Conservation (phyloP, 2,329 filamentous ascomycete genomes). For the Lachnellula hyalina region DNA sequence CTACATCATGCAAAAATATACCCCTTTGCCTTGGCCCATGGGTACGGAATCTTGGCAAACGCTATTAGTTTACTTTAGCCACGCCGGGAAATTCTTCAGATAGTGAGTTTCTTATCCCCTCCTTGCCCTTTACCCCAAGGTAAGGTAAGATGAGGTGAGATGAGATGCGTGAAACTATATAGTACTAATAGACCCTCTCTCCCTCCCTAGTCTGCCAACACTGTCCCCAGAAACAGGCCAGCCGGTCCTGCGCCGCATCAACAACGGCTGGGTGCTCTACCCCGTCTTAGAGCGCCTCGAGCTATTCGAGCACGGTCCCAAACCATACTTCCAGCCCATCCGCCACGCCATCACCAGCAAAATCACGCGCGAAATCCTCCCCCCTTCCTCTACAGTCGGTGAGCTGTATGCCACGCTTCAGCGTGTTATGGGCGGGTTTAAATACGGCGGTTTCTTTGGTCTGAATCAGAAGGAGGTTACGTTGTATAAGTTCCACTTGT, state of each 20-base stretch:
- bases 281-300: background rate
- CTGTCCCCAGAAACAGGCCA: background rate
- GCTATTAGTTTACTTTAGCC: background rate
- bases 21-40: background rate
- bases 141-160: background rate
- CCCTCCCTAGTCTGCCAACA: background rate
- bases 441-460: background rate
- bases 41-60: background rate
- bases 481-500: background rate
- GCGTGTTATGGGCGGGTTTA: background rate
- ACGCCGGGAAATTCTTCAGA: conserved; percentile 1
- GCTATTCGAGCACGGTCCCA: background rate
- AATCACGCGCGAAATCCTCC: background rate
- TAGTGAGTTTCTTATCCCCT: background rate
- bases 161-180: background rate
- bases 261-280: background rate
- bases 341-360: background rate
- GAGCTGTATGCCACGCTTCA: background rate
- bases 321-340: background rate
- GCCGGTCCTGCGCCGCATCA: background rate
- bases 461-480: background rate
- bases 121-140: background rate
- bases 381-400: background rate
- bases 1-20: background rate
- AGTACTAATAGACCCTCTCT: no score